phyloP scores from a whole-genome alignment of 192 early-diverging fungal genomes.

The Coemansia sp. region DNA sequence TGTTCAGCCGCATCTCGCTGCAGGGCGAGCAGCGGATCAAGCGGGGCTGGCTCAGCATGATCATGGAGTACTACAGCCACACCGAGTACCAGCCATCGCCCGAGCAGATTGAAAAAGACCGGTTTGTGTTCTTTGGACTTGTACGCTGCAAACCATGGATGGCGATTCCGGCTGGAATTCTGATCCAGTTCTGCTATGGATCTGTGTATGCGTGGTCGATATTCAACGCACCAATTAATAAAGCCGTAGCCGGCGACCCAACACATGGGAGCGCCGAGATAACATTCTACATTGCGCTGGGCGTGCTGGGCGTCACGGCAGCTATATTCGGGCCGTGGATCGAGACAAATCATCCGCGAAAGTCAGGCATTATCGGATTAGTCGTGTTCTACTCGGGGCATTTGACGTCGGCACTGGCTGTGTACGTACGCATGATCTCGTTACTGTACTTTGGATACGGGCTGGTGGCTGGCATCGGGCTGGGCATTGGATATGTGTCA shows the following conservation, averaged over 20 bases:
- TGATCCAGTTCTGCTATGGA: constrained; percentile 64
- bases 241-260: constrained; percentile 31
- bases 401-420: constrained; percentile 58
- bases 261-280: constrained; percentile 53
- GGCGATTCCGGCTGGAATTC: constrained; percentile 59
- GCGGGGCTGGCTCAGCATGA: constrained; percentile 15
- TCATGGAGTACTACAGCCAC: constrained; percentile 50
- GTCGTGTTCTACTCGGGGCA: constrained; percentile 57
- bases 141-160: constrained; percentile 60
- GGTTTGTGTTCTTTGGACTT: constrained; percentile 48
- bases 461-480: constrained; percentile 60
- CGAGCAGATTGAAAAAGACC: constrained; percentile 36
- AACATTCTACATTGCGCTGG: constrained; percentile 65
- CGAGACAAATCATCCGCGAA: constrained; percentile 59
- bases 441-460: constrained; percentile 67
- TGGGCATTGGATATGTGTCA: constrained; percentile 66
- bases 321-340: constrained; percentile 63
- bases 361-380: constrained; percentile 53
- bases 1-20: constrained; percentile 41
- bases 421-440: constrained; percentile 57
- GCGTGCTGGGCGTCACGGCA: constrained; percentile 58
- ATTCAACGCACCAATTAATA: constrained; percentile 63
- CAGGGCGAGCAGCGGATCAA: constrained; percentile 21
- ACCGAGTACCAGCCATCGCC: constrained; percentile 39
- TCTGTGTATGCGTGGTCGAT: constrained; percentile 68